Evolutionary conservation across 2,329 filamentous ascomycete species (phyloP).

Genomic region (Clonostachys sp.): DNA sequence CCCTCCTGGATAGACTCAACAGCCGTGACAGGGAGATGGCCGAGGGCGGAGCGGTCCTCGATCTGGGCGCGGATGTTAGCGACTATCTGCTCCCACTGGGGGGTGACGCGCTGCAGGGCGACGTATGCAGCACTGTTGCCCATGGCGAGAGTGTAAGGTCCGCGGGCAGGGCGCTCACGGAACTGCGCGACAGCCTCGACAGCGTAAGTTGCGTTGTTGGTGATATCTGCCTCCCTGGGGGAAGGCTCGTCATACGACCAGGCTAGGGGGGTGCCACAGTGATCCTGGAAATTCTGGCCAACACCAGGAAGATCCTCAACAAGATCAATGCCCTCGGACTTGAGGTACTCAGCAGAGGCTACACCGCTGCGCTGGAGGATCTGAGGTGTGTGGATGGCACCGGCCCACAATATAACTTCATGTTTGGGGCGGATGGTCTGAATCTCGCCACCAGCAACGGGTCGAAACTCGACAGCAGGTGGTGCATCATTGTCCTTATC

Average conservation of each 20-base stretch:
- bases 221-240: constrained; percentile 11
- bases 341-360: constrained; percentile 33
- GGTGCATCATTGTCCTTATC: constrained; percentile 5
- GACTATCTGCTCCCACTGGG: constrained; percentile 12
- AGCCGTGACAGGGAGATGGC: constrained; percentile 10
- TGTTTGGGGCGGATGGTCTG: constrained; percentile 13
- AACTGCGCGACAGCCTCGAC: constrained; percentile 20
- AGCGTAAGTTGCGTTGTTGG: constrained; percentile 20
- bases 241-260: constrained; percentile 8
- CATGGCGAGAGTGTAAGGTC: constrained; percentile 27
- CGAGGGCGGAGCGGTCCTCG: constrained; percentile 9
- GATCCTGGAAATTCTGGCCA: constrained; percentile 54
- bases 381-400: constrained; percentile 45
- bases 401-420: constrained; percentile 45
- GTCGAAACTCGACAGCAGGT: constrained; percentile 11
- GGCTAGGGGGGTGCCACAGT: constrained; percentile 27
- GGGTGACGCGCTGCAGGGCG: constrained; percentile 14
- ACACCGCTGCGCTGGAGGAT: constrained; percentile 47
- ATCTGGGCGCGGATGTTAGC: constrained; percentile 14
- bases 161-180: constrained; percentile 19
- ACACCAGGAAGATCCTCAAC: constrained; percentile 48
- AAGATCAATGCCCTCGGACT: constrained; percentile 35
- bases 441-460: constrained; percentile 9
- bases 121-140: constrained; percentile 21
- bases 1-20: constrained; percentile 11